Conservation (phyloP, 805 yeast genomes). For the Geotrichum ghanense region DNA sequence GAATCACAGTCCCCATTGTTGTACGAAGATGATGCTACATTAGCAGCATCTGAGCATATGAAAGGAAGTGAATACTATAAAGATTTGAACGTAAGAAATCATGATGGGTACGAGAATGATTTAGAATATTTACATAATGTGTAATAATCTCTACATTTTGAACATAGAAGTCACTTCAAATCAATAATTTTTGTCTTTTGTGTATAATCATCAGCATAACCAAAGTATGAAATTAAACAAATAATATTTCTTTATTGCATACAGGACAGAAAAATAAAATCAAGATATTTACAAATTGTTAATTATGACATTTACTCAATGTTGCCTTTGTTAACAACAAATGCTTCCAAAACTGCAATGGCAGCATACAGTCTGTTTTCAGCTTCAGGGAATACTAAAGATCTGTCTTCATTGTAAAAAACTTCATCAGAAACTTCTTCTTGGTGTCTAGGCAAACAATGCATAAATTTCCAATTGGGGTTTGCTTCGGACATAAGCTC, state of each 20-base stretch:
- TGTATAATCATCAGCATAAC: no score
- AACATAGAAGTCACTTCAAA: no score
- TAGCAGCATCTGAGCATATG: background rate
- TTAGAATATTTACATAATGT: no score
- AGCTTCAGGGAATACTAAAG: slow-evolving; percentile 89
- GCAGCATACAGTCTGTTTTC: slow-evolving; percentile 96
- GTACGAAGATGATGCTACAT: background rate
- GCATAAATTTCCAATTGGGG: slow-evolving; percentile 82
- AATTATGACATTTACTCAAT: slow-evolving; percentile 7
- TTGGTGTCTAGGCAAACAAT: slow-evolving; percentile 89
- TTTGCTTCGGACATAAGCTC: slow-evolving; percentile 51
- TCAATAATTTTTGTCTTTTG: no score
- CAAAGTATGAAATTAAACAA: no score
- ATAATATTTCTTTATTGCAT: no score
- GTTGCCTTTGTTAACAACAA: slow-evolving; percentile 70
- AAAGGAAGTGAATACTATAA: background rate
- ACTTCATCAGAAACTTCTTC: slow-evolving; percentile 94
- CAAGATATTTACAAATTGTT: no score
- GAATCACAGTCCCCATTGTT: no score
- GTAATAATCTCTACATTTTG: no score
- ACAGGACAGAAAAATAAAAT: no score
- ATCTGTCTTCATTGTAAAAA: slow-evolving; percentile 63
- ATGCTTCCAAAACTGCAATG: slow-evolving; percentile 82
- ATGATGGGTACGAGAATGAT: background rate
- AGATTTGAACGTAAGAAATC: background rate